phyloP scores from a whole-genome alignment of 2,329 filamentous ascomycete genomes.

The Nigrospora osmanthi region DNA sequence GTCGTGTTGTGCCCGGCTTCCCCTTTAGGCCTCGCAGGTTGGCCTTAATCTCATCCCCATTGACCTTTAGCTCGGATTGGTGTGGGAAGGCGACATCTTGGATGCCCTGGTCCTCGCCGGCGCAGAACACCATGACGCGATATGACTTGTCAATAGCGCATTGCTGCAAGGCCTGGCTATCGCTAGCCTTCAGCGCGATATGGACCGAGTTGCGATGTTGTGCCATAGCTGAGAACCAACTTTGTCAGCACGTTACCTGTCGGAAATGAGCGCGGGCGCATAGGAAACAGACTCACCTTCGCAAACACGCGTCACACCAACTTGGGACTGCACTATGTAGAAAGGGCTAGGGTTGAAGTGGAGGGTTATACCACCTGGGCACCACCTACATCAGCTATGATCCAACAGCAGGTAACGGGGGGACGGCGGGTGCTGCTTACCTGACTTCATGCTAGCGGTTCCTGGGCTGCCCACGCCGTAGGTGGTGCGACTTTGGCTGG shows the following conservation, averaged over 20 bases:
- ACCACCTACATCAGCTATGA: no score
- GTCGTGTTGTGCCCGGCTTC: slow-evolving; percentile 88
- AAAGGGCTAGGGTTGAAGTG: slow-evolving; percentile 73
- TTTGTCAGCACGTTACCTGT: slow-evolving; percentile 1
- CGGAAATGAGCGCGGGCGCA: slow-evolving; percentile 1
- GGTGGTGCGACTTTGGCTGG: no score
- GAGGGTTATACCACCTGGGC: not conserved
- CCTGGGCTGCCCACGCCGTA: no score
- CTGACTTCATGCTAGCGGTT: no score
- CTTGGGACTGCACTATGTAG: slow-evolving; percentile 59
- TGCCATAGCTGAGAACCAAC: slow-evolving; percentile 40
- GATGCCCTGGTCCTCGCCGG: slow-evolving; percentile 50
- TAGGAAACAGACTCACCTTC: slow-evolving; percentile 50
- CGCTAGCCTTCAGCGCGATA: slow-evolving; percentile 39
- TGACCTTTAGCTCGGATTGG: slow-evolving; percentile 88
- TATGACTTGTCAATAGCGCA: slow-evolving; percentile 54
- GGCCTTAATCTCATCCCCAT: slow-evolving; percentile 80
- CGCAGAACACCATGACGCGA: slow-evolving; percentile 78
- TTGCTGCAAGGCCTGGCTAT: slow-evolving; percentile 42
- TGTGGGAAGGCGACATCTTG: slow-evolving; percentile 86
- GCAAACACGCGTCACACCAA: slow-evolving; percentile 60
- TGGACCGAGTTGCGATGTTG: slow-evolving; percentile 41
- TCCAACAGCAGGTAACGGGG: no score
- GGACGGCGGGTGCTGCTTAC: no score
- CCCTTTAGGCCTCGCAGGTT: slow-evolving; percentile 94